These are phyloP conservation scores for Saccharomycopsis amapae DNA, from an alignment of 805 yeast species.

Conservation along the genomic window DNA sequence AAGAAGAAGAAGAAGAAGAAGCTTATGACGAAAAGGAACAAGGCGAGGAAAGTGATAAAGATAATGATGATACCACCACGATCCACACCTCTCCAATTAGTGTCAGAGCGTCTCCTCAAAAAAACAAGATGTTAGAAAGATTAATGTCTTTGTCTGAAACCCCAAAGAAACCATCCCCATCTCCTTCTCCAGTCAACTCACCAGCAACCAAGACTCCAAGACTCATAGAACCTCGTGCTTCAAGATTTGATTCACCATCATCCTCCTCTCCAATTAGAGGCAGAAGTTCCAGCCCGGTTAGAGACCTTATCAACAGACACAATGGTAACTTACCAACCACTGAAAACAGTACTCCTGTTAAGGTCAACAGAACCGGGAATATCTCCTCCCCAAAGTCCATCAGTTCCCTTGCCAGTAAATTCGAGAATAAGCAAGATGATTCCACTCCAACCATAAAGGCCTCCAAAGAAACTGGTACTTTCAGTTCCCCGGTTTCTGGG, in stretches of 20 bases:
- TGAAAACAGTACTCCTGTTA: no score
- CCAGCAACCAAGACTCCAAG: neutral
- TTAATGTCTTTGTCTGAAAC: slow-evolving; percentile 1
- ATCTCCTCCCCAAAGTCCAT: slow-evolving; percentile 1
- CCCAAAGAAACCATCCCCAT: neutral
- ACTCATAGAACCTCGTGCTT: neutral
- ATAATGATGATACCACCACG: neutral
- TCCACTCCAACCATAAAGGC: no score
- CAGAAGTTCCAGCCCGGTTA: slow-evolving; percentile 15
- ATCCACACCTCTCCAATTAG: neutral
- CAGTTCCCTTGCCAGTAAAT: slow-evolving; percentile 4
- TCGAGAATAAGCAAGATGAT: no score
- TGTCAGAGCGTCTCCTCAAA: neutral
- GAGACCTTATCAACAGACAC: slow-evolving; percentile 15
- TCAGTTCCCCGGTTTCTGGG: neutral
- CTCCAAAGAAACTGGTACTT: neutral
- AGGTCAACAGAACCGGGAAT: neutral
- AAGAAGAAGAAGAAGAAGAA: slow-evolving; percentile 7
- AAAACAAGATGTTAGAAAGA: slow-evolving; percentile 2
- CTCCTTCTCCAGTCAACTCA: neutral
- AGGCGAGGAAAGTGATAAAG: neutral
- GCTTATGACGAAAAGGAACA: neutral
- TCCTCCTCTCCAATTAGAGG: neutral
- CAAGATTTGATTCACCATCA: neutral
- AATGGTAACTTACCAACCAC: neutral